Base-by-base conservation (phyloP, 441 rosid species). In the Sinapis alba region DNA sequence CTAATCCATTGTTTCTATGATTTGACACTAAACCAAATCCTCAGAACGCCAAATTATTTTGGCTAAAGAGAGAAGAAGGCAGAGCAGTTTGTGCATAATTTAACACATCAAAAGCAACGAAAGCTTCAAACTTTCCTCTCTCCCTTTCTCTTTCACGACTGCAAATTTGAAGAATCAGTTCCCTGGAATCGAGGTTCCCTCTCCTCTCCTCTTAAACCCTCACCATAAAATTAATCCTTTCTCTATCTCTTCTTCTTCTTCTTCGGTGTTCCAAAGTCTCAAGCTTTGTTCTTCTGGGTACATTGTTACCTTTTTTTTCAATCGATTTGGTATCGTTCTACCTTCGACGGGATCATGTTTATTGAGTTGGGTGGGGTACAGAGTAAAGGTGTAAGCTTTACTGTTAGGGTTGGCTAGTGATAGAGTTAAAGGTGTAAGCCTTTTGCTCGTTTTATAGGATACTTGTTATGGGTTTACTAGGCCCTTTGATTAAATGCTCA, bases 121-220 rank as follows among this genome's bases (percentile, higher is more conserved):
- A 77, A 71, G 76, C 76, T 71, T 77, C 54, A 58, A 71, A 72
- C 76, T 77, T 77, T 71, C 76, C 80, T 59, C 58, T 77, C 76
- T 77, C 56, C 72, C 54, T 70, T 65, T 77, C 76, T 77, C 67
- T 77, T 71, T 77, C 62, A 58, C 67, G 21, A 47, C 54, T 77
- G 59, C 70, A 54, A 43, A 65, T 60, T 72, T 60, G 73, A 38
- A 7, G 69, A 67, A 78, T 61, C 65, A 19, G 45, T 66, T 77
- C 76, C 80, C 77, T 72, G 5, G 38, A 67, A 38, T 72, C 69
- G 65, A 72, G 77, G 81, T 72, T 78, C 30, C 62, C 34, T 59
- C 23, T 71, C 74, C 30, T 64, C 72, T 57, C 54, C 10, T 68
- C 64, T 68, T 62, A 19, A 50, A 38, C 32, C 41, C 6, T 45